A percentile compares a stretch with the other conserved stretches of the same genome.
Conservation (phyloP, 371 early-diverging fungal genomes). For the Mortierella sp. region DNA sequence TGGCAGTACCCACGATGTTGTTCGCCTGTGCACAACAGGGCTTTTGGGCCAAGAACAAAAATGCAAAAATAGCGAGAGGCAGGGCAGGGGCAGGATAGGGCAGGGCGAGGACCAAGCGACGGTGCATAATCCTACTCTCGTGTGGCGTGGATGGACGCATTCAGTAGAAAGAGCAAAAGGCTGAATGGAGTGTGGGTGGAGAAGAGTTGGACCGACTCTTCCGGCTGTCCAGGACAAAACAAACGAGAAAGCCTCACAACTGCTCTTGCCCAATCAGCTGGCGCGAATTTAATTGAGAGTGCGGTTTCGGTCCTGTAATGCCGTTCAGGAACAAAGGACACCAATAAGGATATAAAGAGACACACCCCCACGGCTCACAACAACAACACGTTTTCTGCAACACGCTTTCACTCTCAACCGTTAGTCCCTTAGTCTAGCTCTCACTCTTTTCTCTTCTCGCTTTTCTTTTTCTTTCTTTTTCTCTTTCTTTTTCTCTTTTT, state of each 20-base stretch:
- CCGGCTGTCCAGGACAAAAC: background rate
- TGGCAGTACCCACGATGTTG: no score
- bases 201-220: no score
- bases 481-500: conserved; percentile 9
- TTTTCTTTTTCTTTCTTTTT: background rate
- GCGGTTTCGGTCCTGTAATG: background rate
- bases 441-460: background rate
- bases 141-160: no score
- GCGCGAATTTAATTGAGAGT: background rate
- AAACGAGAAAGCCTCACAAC: background rate
- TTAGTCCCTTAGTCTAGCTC: background rate
- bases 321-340: background rate
- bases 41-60: no score
- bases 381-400: no score
- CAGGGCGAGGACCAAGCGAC: no score
- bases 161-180: no score
- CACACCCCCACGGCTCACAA: background rate
- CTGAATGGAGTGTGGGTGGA: no score
- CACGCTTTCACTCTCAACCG: background rate
- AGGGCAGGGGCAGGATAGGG: no score
- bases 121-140: no score
- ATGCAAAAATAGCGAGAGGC: no score
- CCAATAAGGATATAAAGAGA: background rate
- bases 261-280: background rate
- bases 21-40: no score